phyloP scores from a whole-genome alignment of 2,329 filamentous ascomycete genomes.

The Talaromyces amestolkiae region DNA sequence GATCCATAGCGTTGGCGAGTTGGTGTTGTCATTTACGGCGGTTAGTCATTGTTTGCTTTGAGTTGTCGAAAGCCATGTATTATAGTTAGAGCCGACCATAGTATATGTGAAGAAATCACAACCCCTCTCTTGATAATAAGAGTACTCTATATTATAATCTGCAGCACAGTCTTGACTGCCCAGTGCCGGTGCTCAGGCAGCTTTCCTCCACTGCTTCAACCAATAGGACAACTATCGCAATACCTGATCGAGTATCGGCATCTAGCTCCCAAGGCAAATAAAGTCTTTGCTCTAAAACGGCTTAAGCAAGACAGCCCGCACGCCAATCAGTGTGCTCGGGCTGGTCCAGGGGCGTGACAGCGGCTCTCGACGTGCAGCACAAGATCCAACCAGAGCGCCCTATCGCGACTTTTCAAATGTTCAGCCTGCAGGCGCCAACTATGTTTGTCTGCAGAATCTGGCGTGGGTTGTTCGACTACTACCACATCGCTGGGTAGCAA shows the following conservation, averaged over 20 bases:
- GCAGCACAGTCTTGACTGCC: neutral
- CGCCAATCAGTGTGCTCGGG: slow-evolving; percentile 7
- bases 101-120: slow-evolving; percentile 10
- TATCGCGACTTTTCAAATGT: slow-evolving; percentile 8
- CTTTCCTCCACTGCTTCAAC: neutral
- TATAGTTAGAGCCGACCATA: slow-evolving; percentile 5
- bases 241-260: neutral
- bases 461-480: neutral
- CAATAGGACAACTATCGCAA: slow-evolving; percentile 8
- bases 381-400: slow-evolving; percentile 19
- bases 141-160: neutral
- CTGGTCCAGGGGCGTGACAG: slow-evolving; percentile 17
- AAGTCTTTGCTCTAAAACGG: neutral
- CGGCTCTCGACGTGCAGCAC: slow-evolving; percentile 19
- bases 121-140: neutral
- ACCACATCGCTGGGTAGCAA: neutral
- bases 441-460: neutral
- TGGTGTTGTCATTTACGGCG: slow-evolving; percentile 17
- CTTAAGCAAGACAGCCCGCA: neutral
- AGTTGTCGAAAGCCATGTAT: slow-evolving; percentile 5
- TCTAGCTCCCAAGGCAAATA: neutral
- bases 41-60: slow-evolving; percentile 13
- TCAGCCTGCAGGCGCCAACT: slow-evolving; percentile 15
- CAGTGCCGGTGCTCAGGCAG: slow-evolving; percentile 2
- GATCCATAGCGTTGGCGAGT: slow-evolving; percentile 28